These are phyloP conservation scores for Periconia sp. DNA, from an alignment of 2,329 filamentous ascomycete genomes.

Conservation along the genomic window DNA sequence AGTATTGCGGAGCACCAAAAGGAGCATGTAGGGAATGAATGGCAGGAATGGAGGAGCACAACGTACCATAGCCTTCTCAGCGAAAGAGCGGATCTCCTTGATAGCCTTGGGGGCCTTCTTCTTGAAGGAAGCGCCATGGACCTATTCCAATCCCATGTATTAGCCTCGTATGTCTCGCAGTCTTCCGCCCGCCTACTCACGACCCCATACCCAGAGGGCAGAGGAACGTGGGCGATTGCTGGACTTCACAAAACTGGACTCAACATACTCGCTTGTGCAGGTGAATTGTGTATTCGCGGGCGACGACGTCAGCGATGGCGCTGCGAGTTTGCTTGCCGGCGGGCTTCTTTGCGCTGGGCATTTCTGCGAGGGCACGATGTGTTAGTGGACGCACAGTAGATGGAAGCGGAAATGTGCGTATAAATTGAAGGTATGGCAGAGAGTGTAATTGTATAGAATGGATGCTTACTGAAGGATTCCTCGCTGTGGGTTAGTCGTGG, in stretches of 20 bases:
- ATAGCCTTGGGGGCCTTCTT: conserved; percentile 98
- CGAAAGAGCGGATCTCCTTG: conserved; percentile 99
- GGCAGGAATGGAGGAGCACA: neutral
- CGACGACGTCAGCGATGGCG: conserved; percentile 98
- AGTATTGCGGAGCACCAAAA: neutral
- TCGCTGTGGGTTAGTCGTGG: conserved; percentile 23
- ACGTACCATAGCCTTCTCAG: conserved; percentile 93
- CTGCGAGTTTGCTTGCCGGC: conserved; percentile 75
- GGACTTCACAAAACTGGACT: conserved; percentile 75
- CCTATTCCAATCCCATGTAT: conserved; percentile 65
- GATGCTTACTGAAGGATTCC: conserved; percentile 22
- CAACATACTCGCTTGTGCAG: conserved; percentile 97
- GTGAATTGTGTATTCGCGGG: conserved; percentile 99
- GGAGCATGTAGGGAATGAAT: conserved; percentile 1
- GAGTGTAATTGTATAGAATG: neutral
- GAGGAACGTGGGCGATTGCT: conserved; percentile 38
- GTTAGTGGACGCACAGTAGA: neutral
- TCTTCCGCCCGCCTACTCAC: conserved; percentile 69
- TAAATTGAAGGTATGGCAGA: no score
- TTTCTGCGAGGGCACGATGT: conserved; percentile 33
- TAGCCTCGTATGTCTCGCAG: conserved; percentile 54
- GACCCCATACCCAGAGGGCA: neutral
- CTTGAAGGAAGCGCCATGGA: conserved; percentile 99
- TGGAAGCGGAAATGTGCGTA: neutral
- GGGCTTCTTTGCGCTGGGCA: conserved; percentile 64